phyloP scores from a whole-genome alignment of 306 rosid genomes.

The Quercus rubra region DNA sequence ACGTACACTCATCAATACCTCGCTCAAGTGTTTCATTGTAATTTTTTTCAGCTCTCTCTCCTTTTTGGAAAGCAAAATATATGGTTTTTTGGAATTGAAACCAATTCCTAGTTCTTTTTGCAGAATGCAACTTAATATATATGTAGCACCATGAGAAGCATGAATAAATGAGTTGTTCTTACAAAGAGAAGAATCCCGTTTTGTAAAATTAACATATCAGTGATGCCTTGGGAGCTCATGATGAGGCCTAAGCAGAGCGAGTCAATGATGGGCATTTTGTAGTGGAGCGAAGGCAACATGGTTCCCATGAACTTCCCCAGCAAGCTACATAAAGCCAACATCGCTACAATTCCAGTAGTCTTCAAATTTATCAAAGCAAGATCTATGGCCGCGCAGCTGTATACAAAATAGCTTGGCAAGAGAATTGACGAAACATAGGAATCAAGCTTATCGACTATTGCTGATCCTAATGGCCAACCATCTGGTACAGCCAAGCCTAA shows the following conservation, averaged over 20 bases:
- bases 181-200: conserved; percentile 18
- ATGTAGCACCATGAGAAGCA: not conserved
- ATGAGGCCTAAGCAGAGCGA: conserved; percentile 45
- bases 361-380: not conserved
- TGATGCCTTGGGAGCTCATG: conserved; percentile 53
- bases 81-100: no score
- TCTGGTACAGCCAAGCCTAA: conserved; percentile 59
- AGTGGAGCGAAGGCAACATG: conserved; percentile 51
- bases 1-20: no score
- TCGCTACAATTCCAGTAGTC: conserved; percentile 5
- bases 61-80: no score
- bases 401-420: conserved; percentile 46
- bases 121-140: not conserved
- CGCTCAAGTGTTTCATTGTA: no score
- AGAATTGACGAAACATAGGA: conserved; percentile 18
- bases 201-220: conserved; percentile 38
- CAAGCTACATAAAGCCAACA: conserved; percentile 30
- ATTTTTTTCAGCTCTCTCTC: no score
- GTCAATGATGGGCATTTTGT: conserved; percentile 38
- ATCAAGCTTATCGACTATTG: conserved; percentile 51
- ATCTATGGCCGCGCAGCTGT: conserved; percentile 29
- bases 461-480: conserved; percentile 59
- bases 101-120: no score
- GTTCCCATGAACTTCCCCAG: conserved; percentile 46
- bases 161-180: conserved; percentile 8